Evolutionary conservation across 2,329 filamentous ascomycete genomes (phyloP), one percentile per base, ranked within the genome.

Genomic region (Fusarium sp.): DNA sequence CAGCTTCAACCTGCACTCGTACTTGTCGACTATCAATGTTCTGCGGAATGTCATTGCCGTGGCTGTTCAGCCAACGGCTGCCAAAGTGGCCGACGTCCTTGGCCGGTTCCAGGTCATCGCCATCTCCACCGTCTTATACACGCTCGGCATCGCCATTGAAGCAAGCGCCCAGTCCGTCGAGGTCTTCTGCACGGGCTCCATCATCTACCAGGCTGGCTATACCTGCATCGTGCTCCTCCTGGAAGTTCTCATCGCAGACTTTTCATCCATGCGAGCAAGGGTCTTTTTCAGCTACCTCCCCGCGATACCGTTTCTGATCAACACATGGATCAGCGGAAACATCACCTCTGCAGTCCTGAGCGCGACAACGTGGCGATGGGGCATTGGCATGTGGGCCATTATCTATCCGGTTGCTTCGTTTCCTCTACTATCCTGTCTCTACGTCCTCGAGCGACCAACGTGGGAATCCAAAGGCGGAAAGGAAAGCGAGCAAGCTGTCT

Each of bases 211-310:
- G 73, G 76, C 86, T 9, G 86, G 86, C 23, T 88, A 85, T 54
- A 88, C 84, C 0, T 76, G 75, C 48, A 78, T 87, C 11, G 77
- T 86, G 3, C 73, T 88, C 31, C 74, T 88, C 3, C 76, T 87
- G 5, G 84, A 88, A 70, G 82, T 88, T 25, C 78, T 88, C 19
- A 77, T 88, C 13, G 85, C 82, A 17, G 86, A 88, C 64, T 78
- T 84, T 13, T 85, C 85, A 0, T 87, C 85, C 0, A 80, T 85
- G 58, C 78, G 84, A 6, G 81, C 83, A 4, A 83, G 86, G 55
- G 76, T 88, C 3, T 78, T 88, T 54, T 87, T 86, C 75, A 86
- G 83, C 17, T 88, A 86, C 49, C 75, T 89, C n/a, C 85, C 85
- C 0, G 82, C 83, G 0, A 70, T 81, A 4, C 85, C 85, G 0